Base-by-base conservation (phyloP, 352 stramenopile species). In the Phytophthora capsici region DNA sequence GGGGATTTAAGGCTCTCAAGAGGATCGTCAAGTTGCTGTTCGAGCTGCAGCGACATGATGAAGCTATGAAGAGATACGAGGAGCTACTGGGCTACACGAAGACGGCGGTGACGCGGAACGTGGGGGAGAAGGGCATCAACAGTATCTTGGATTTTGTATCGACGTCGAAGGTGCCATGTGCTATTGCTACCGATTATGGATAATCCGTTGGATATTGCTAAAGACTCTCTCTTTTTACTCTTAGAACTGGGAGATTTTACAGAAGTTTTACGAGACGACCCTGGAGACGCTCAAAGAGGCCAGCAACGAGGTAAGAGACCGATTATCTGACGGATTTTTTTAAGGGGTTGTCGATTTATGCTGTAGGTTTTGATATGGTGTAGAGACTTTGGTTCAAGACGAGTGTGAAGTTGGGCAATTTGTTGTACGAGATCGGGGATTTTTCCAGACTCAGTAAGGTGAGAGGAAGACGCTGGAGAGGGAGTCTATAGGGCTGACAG, bases 321-420 rank as follows among this genome's bases (percentile, higher is more conserved):
- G 22, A 9, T 17, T 5, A 6, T 14, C 9, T 8, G 20, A 25
- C 44, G 10, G 4, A 20, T 17, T 14, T 25, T 49, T 2, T 28
- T 28, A 20, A 13, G 14, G 23, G 2, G 20, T 32, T 16, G 16
- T 14, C 36, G 22, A 23, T 22, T 70, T 3, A 65, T 25, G 28
- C 1, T 25, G 16, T 52, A 37, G 26, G 7, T 38, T 23, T 10
- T 52, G 7, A 5, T 49, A 28, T 16, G 19, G 30, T 50, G 22
- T 51, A 93, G 81, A 83, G 95, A 3, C 57, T 98, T 13, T 98
- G 95, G 95, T 98, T 98, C 80, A 98, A 98, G 75, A 98, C 93
- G 20, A 98, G 97, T 65, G 63, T 98, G 9, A 98, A 98, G 62
- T 86, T 98, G 38, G 95, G 95, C 10, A 97, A 98, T 50, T 70